Evolutionary conservation across 768 basidiomycete species (phyloP), one percentile per base, ranked within the genome.

Genomic region (Mycena metata): DNA sequence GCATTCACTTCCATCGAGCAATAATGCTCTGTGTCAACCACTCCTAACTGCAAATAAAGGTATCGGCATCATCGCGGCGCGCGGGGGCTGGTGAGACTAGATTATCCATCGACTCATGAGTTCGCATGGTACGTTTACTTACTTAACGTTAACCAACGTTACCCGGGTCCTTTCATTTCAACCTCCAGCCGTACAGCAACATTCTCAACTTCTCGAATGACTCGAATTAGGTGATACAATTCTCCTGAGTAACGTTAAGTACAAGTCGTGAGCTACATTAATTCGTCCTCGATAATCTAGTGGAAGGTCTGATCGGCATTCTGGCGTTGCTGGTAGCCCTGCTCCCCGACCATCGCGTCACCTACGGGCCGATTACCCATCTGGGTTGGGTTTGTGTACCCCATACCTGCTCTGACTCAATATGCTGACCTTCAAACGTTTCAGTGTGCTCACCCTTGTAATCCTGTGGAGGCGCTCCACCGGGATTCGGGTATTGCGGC

Each of bases 311-410:
- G 56, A n/a, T 69, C 68, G 21, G 68, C 68, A 23, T 65, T 54
- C 11, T 51, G 69, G n/a, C 64, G 69, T 13, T 61, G 64, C 36
- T 59, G 43, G n/a, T 66, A 66, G 9, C 30, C 59, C 41, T 60
- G 47, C 55, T 39, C 64, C 19, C 69, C 69, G 21, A 50, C 55
- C 46, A 43, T 43, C 16, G 30, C 36, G 26, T 47, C 59, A 1
- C 51, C 46, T 17, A 55, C 42, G 24, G 69, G 66, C 2, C 70
- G 62, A 10, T 50, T 65, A 0, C 70, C 70, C 42, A 67, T 23
- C 49, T 71, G 66, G 16, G 70, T 71, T 1, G 70, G 70, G 23
- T 71, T 50, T 1, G 41, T 64, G 41, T 60, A 2, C 19, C 58
- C 45, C 62, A 71, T 47, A 24, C 66, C 69, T 26, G 43, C 35